Conservation (phyloP, 176 grass and related monocot species). For the Ampelocalamus luodianensis region DNA sequence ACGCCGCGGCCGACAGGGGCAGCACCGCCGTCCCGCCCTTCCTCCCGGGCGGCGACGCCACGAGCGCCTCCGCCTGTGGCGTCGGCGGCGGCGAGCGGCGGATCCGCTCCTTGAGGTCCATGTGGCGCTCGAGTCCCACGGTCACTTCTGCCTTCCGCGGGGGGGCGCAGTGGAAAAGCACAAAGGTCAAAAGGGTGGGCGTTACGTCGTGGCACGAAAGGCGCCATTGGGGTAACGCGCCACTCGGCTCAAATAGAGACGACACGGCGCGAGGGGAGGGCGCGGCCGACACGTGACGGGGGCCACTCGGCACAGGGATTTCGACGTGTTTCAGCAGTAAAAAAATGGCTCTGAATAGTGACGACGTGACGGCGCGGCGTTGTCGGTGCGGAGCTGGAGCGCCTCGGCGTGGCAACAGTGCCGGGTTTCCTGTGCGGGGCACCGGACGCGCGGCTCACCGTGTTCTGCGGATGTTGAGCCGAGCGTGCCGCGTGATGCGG, state of each 20-base stretch:
- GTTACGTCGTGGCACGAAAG: neutral
- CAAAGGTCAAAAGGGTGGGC: neutral
- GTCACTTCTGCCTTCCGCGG: neutral
- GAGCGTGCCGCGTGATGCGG: too few relatives aligned
- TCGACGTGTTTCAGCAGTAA: neutral
- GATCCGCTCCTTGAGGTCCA: slow-evolving; percentile 71
- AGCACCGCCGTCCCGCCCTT: slow-evolving; percentile 36
- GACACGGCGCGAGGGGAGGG: too few relatives aligned
- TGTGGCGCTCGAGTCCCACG: slow-evolving; percentile 24
- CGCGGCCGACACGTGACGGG: neutral
- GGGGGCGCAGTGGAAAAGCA: neutral
- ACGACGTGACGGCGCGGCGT: neutral
- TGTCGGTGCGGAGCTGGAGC: neutral
- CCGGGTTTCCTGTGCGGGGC: neutral
- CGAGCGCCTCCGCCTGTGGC: neutral
- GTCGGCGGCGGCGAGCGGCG: slow-evolving; percentile 34
- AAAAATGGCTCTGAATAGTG: neutral
- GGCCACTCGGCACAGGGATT: neutral
- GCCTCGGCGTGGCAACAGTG: neutral
- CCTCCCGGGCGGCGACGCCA: slow-evolving; percentile 1
- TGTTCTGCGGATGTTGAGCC: too few relatives aligned
- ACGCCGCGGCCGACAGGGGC: slow-evolving; percentile 39
- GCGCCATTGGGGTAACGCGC: neutral
- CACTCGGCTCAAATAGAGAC: neutral
- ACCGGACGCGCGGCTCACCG: too few relatives aligned